Evolutionary conservation across 371 early-diverging fungal genomes (phyloP).

Genomic region (Funneliformis caledonium): DNA sequence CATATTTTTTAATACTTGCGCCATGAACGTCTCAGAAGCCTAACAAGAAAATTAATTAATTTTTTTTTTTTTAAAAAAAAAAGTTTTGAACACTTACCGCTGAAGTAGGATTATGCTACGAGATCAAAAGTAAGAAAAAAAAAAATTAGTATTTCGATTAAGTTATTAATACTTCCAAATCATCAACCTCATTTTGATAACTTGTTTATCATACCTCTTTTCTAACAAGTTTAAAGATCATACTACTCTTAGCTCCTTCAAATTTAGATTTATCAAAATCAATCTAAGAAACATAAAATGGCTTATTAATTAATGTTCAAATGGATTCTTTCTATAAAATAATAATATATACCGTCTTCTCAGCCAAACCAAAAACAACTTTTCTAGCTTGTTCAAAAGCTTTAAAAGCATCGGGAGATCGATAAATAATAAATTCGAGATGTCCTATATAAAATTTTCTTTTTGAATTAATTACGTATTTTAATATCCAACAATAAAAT

Average conservation of each 20-base stretch:
- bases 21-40: conserved; percentile 64
- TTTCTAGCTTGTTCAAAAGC: conserved; percentile 64
- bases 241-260: conserved; percentile 70
- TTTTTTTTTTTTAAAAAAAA: conserved; percentile 46
- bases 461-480: neutral
- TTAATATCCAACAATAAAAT: neutral
- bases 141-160: neutral
- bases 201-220: conserved; percentile 46
- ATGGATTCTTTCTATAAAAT: neutral
- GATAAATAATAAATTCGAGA: conserved; percentile 61
- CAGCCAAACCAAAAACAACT: conserved; percentile 59
- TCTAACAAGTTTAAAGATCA: conserved; percentile 63
- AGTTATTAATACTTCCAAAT: neutral
- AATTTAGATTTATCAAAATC: conserved; percentile 60
- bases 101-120: neutral
- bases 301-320: neutral
- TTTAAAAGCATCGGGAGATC: conserved; percentile 63
- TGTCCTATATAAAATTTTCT: conserved; percentile 44
- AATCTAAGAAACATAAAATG: conserved; percentile 43
- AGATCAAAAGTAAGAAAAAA: neutral
- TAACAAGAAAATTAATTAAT: conserved; percentile 60
- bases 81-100: neutral
- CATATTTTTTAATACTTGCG: conserved; percentile 62
- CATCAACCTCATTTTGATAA: neutral
- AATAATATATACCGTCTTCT: conserved; percentile 47